Percentiles rank a stretch among this genome's conserved stretches.
Evolutionary conservation across 2,329 filamentous ascomycete genomes (phyloP).

Genomic region (Penicillium sclerotigenum): DNA sequence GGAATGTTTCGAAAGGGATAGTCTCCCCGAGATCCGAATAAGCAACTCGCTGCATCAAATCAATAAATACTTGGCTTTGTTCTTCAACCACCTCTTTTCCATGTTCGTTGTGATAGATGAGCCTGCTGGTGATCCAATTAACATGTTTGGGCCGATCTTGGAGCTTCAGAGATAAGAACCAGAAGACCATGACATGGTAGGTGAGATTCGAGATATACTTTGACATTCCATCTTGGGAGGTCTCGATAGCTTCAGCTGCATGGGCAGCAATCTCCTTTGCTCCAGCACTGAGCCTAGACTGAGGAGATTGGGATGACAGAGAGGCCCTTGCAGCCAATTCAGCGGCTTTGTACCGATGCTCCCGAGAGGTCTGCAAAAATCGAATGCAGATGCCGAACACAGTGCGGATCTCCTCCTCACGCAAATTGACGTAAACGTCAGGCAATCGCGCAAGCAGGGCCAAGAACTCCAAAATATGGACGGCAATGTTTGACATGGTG

Average conservation of each 20-base stretch:
- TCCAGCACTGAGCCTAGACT: constrained; percentile 41
- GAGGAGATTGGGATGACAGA: constrained; percentile 17
- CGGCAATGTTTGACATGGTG: constrained; percentile 83
- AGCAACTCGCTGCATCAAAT: constrained; percentile 87
- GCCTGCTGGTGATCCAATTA: constrained; percentile 81
- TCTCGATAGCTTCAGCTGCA: constrained; percentile 32
- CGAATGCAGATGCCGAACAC: constrained; percentile 95
- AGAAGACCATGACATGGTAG: constrained; percentile 93
- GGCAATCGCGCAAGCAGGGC: constrained; percentile 81
- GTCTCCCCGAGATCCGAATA: constrained; percentile 80
- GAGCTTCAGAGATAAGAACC: constrained; percentile 88
- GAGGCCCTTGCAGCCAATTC: constrained; percentile 35
- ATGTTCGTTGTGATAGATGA: constrained; percentile 72
- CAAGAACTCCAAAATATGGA: constrained; percentile 96
- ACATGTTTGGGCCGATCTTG: constrained; percentile 80
- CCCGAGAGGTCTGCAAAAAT: constrained; percentile 84
- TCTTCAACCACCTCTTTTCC: constrained; percentile 79
- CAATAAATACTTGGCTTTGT: constrained; percentile 87
- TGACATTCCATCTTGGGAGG: constrained; percentile 69
- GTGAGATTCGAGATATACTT: constrained; percentile 92
- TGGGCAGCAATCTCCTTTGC: constrained; percentile 42
- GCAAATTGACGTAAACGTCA: constrained; percentile 80
- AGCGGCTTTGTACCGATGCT: constrained; percentile 45
- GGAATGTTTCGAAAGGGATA: constrained; percentile 42
- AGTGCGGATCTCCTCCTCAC: constrained; percentile 86